These are phyloP conservation scores for Quercus dentata DNA, from an alignment of 306 rosid genomes.

Conservation along the genomic window DNA sequence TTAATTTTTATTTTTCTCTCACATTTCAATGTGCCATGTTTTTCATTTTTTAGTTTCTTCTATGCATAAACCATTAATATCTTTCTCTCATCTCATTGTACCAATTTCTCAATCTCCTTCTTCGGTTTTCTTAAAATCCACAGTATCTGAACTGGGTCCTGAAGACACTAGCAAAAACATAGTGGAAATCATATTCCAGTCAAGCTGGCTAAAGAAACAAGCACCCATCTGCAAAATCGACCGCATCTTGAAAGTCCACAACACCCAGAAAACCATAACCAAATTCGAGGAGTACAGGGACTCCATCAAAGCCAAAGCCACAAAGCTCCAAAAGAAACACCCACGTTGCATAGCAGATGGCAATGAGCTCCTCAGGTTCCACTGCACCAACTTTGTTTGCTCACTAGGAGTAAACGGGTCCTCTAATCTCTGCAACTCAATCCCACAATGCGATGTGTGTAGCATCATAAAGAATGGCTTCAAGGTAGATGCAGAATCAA, in stretches of 20 bases:
- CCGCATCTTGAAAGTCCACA: slow-evolving; percentile 86
- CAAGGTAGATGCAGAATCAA: slow-evolving; percentile 30
- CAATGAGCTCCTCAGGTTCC: slow-evolving; percentile 88
- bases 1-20: neutral
- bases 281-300: slow-evolving; percentile 90
- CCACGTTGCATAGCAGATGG: slow-evolving; percentile 97
- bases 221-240: slow-evolving; percentile 86
- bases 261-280: slow-evolving; percentile 68
- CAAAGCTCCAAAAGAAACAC: slow-evolving; percentile 65
- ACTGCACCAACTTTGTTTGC: slow-evolving; percentile 74
- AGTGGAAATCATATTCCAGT: slow-evolving; percentile 95
- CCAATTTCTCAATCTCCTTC: neutral
- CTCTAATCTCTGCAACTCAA: slow-evolving; percentile 77
- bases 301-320: slow-evolving; percentile 76
- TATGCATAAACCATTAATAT: neutral
- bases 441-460: slow-evolving; percentile 66
- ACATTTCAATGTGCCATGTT: neutral
- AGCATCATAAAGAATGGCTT: slow-evolving; percentile 76
- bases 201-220: slow-evolving; percentile 94
- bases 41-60: neutral
- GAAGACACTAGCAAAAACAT: slow-evolving; percentile 99
- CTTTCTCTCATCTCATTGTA: neutral
- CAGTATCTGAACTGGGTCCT: slow-evolving; percentile 86
- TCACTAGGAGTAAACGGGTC: slow-evolving; percentile 85
- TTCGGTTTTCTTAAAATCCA: slow-evolving; percentile 1